Evolutionary conservation across 2,329 filamentous ascomycete genomes (phyloP).

Genomic region (Davidsoniella virescens): DNA sequence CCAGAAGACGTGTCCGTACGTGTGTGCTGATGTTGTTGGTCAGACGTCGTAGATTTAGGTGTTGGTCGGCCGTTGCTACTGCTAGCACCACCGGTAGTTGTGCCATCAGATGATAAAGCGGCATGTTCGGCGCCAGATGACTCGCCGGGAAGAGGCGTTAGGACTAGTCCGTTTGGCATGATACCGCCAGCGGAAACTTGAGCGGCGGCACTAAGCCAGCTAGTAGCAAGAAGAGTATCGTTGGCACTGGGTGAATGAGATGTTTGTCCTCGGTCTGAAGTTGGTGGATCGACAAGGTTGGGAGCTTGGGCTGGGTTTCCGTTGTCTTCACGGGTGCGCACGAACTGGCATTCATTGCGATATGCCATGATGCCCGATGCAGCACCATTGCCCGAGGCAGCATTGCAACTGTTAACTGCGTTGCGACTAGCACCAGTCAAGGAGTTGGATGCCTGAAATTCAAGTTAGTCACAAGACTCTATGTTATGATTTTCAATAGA

Average conservation of each 20-base stretch:
- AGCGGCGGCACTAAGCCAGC: background rate
- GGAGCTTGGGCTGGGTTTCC: slow-evolving; percentile 24
- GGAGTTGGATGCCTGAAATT: background rate
- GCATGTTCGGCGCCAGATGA: background rate
- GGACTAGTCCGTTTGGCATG: background rate
- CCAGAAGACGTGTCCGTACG: too few relatives aligned
- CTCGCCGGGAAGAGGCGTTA: background rate
- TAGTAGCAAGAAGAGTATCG: background rate
- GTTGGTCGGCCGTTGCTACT: slow-evolving; percentile 4
- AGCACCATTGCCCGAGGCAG: background rate
- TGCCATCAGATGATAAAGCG: slow-evolving; percentile 2
- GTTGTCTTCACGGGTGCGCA: slow-evolving; percentile 25
- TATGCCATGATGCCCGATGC: slow-evolving; percentile 27
- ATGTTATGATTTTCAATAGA: too few relatives aligned
- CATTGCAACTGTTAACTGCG: background rate
- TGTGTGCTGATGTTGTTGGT: slow-evolving; percentile 1
- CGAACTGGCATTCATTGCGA: slow-evolving; percentile 28
- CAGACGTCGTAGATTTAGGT: slow-evolving; percentile 6
- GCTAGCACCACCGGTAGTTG: background rate
- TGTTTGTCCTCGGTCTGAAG: background rate
- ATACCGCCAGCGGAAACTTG: background rate
- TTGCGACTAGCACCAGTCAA: background rate
- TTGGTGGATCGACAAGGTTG: slow-evolving; percentile 22
- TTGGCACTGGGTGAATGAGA: background rate
- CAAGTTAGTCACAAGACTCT: background rate